Percentiles rank a stretch among this genome's conserved stretches.
phyloP scores from a whole-genome alignment of 106 monocot genomes.

The Acanthochlamys bracteata region DNA sequence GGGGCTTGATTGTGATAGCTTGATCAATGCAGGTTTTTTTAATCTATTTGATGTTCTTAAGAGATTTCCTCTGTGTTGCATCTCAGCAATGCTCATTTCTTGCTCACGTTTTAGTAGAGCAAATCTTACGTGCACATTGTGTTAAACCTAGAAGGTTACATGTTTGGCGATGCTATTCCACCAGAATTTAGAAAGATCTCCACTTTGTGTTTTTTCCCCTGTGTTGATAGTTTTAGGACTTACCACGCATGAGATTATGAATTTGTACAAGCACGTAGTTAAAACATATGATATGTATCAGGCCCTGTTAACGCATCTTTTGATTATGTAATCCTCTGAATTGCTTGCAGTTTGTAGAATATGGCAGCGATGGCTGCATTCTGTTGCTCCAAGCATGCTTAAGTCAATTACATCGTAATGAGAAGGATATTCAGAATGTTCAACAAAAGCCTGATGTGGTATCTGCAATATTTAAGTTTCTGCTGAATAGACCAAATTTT shows the following conservation, averaged over 20 bases:
- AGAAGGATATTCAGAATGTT: slow-evolving; percentile 12
- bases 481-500: slow-evolving; percentile 65
- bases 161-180: not conserved
- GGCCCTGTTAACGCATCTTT: not conserved
- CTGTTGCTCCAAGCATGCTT: slow-evolving; percentile 72
- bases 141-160: not conserved
- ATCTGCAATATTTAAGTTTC: slow-evolving; percentile 49
- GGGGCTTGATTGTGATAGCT: too few relatives aligned
- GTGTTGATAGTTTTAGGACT: not conserved
- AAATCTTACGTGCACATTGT: not conserved
- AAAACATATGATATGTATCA: not conserved
- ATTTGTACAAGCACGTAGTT: too few relatives aligned
- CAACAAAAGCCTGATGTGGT: slow-evolving; percentile 33
- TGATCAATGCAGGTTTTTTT: too few relatives aligned
- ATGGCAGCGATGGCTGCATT: slow-evolving; percentile 54
- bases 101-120: too few relatives aligned
- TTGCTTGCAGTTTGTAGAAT: slow-evolving; percentile 53
- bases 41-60: not conserved
- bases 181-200: not conserved
- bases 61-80: not conserved
- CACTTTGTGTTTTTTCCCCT: not conserved
- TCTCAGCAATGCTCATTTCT: too few relatives aligned
- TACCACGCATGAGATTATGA: not conserved
- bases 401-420: slow-evolving; percentile 37
- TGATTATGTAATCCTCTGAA: not conserved